phyloP scores from a whole-genome alignment of 1,284 basidiomycete genomes.

The Heterobasidion occidentale region DNA sequence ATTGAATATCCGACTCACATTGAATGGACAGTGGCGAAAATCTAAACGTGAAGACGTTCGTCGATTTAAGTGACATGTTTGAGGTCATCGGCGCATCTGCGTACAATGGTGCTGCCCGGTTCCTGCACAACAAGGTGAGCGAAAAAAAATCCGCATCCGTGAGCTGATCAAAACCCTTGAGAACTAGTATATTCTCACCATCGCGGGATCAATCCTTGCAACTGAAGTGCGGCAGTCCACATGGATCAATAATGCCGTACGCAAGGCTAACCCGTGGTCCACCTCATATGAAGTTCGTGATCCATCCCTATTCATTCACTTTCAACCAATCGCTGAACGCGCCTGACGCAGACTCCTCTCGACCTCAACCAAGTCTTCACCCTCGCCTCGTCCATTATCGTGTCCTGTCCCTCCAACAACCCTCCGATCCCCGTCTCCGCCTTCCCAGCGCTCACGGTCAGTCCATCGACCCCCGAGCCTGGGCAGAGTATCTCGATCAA shows the following conservation, averaged over 20 bases:
- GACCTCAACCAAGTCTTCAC: constrained; percentile 10
- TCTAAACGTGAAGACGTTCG: constrained; percentile 33
- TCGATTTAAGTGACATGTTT: constrained; percentile 40
- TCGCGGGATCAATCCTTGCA: constrained; percentile 30
- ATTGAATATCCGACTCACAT: not conserved
- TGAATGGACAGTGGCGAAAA: constrained; percentile 31
- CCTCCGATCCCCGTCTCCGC: constrained; percentile 29
- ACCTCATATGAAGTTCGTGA: constrained; percentile 38
- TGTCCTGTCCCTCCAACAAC: constrained; percentile 30
- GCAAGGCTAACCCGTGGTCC: constrained; percentile 42
- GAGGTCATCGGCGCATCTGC: constrained; percentile 45
- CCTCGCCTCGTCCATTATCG: constrained; percentile 15
- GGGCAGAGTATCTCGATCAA: constrained; percentile 21
- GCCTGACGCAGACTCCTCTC: constrained; percentile 7
- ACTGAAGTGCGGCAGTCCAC: constrained; percentile 39
- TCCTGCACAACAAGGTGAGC: constrained; percentile 23
- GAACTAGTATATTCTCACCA: constrained; percentile 15
- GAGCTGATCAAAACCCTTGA: too few relatives aligned
- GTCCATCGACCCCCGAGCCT: constrained; percentile 14
- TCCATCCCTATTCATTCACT: not conserved
- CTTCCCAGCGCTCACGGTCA: constrained; percentile 26
- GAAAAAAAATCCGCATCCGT: too few relatives aligned
- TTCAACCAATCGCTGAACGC: not conserved
- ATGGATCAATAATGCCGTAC: constrained; percentile 42
- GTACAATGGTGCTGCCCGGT: constrained; percentile 41